These are phyloP conservation scores for Mucor saturninus DNA, from an alignment of 371 early-diverging fungal genomes.

Conservation along the genomic window DNA sequence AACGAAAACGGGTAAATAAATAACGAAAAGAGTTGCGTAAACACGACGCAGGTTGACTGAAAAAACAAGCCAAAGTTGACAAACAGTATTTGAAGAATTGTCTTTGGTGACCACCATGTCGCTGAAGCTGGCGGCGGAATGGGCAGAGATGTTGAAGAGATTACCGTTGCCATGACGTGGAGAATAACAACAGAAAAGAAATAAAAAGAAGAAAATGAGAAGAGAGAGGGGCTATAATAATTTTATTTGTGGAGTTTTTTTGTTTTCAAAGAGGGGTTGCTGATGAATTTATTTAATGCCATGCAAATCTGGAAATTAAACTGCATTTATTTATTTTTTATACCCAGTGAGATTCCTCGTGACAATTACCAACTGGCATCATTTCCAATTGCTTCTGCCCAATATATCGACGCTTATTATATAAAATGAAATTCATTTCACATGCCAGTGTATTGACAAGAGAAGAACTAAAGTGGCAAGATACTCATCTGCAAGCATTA, in stretches of 20 bases:
- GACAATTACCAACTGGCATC: conserved; percentile 1
- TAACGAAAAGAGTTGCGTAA: conserved; percentile 38
- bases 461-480: background rate
- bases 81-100: conserved; percentile 27
- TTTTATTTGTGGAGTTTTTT: no score
- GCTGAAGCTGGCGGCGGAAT: background rate
- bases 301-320: no score
- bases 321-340: no score
- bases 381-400: background rate
- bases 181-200: background rate
- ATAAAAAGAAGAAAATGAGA: background rate
- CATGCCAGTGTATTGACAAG: background rate
- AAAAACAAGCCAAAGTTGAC: conserved; percentile 37
- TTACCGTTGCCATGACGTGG: background rate
- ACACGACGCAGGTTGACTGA: conserved; percentile 38
- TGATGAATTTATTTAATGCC: no score
- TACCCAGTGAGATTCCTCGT: background rate
- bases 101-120: conserved; percentile 22
- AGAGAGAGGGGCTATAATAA: background rate
- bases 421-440: background rate
- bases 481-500: no score
- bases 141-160: background rate
- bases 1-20: conserved; percentile 43
- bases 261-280: no score
- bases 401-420: no score